Evolutionary conservation across 1,139 yeast species (phyloP), one percentile per base, ranked within the genome.

Genomic region (Blastobotrys arbuscula): DNA sequence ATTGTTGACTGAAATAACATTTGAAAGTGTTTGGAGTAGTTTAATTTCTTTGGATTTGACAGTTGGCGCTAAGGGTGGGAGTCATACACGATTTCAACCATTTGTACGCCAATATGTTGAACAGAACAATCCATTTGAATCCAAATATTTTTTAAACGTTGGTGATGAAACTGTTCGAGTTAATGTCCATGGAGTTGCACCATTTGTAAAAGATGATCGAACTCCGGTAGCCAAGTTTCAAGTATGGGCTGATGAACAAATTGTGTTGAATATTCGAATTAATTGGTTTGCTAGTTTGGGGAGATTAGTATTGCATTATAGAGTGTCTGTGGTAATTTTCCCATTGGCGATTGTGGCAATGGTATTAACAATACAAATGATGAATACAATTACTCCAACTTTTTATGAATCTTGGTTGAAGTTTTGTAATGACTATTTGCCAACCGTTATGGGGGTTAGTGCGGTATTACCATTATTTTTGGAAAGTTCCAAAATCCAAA

Each of bases 141-240:
- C 84, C 1, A 85, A 86, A 62, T 86, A 92, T 88, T 84, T 82
- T 58, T 65, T 81, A 13, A 72, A 80, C 47, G 57, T 78, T 1
- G 64, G 68, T 4, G 61, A 70, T 6, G 61, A 64, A 34, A 63
- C 57, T 36, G 55, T 74, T 35, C 66, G 70, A 56, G 61, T 79
- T 41, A 70, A 74, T 15, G 71, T 82, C 54, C 95, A 86, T 63
- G 86, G 88, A 4, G 74, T 81, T 18, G 82, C 95, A 0, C 96
- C 97, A 0, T 89, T 72, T 60, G 77, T 84, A n/a, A 60, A 35
- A 51, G 45, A 47, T 48, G 20, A 65, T 60, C 7, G 20, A 3
- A 39, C 33, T 39, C 39, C 39, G 15, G 59, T 61, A 23, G 56
- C 71, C 19, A 64, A 63, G 34, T 48, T 71, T 12, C 69, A 68